Evolutionary conservation across 495 filamentous ascomycete genomes (phyloP).

Genomic region (Tuber microsphaerosporum): DNA sequence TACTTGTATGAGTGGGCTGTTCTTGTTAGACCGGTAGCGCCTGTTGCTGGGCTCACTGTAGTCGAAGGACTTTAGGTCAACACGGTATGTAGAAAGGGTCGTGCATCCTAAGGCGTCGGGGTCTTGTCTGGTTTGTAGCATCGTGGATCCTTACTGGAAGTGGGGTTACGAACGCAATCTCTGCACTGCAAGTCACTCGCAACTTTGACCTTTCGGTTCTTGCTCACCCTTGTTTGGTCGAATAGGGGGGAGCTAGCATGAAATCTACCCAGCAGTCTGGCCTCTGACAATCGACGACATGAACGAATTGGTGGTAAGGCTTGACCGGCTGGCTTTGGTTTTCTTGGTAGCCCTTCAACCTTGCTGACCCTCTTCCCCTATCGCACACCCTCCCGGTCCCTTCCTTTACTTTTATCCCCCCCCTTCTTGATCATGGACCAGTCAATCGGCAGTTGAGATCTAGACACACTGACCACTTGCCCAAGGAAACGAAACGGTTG

Average conservation of each 20-base stretch:
- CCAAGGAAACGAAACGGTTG: slow-evolving; percentile 31
- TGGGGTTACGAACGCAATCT: slow-evolving; percentile 34
- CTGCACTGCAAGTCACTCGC: slow-evolving; percentile 28
- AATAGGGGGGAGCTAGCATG: slow-evolving; percentile 20
- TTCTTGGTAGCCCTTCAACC: slow-evolving; percentile 21
- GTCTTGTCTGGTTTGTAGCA: slow-evolving; percentile 23
- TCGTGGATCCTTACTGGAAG: slow-evolving; percentile 27
- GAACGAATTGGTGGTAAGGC: slow-evolving; percentile 34
- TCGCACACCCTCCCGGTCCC: neutral
- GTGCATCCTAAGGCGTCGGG: slow-evolving; percentile 23
- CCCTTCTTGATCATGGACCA: slow-evolving; percentile 22
- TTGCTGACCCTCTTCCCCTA: neutral
- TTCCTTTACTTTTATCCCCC: neutral
- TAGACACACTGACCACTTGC: slow-evolving; percentile 34
- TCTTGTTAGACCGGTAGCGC: neutral
- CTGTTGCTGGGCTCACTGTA: neutral
- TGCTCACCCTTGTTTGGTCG: slow-evolving; percentile 22
- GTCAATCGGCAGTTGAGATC: slow-evolving; percentile 39
- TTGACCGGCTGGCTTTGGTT: slow-evolving; percentile 23
- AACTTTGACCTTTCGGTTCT: neutral
- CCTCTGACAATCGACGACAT: slow-evolving; percentile 26
- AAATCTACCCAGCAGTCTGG: slow-evolving; percentile 28
- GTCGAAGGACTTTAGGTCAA: neutral
- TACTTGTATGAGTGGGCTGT: neutral
- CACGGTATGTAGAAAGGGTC: slow-evolving; percentile 17